Percentiles rank a stretch among this genome's conserved stretches.
phyloP scores from a whole-genome alignment of 2,329 filamentous ascomycete genomes.

The Grosmannia penicillata region DNA sequence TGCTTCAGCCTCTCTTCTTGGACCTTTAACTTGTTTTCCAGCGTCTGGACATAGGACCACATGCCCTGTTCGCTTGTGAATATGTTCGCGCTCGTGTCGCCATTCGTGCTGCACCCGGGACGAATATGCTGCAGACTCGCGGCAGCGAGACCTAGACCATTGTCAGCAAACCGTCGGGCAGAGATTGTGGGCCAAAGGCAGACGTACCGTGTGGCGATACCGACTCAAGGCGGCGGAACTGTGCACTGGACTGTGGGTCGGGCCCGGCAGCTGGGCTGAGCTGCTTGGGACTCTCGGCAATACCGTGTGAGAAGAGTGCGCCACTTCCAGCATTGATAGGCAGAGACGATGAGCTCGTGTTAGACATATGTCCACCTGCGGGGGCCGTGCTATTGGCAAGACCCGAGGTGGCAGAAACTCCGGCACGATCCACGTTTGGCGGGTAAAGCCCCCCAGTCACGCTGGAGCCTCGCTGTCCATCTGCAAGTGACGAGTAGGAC shows the following conservation, averaged over 20 bases:
- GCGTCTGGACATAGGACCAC: slow-evolving; percentile 56
- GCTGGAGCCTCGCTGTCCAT: slow-evolving; percentile 23
- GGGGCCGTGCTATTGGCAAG: slow-evolving; percentile 22
- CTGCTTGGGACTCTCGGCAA: slow-evolving; percentile 81
- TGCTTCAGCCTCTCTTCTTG: slow-evolving; percentile 26
- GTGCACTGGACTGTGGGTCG: slow-evolving; percentile 17
- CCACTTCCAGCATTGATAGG: slow-evolving; percentile 30
- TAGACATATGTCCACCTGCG: slow-evolving; percentile 25
- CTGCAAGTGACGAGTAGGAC: slow-evolving; percentile 53
- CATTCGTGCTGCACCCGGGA: slow-evolving; percentile 23
- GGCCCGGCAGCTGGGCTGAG: slow-evolving; percentile 40
- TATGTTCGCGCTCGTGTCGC: slow-evolving; percentile 50
- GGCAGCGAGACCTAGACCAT: background rate
- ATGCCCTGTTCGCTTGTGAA: slow-evolving; percentile 50
- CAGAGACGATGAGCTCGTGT: slow-evolving; percentile 33
- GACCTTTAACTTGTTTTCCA: slow-evolving; percentile 45
- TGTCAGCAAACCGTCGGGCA: background rate
- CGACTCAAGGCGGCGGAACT: slow-evolving; percentile 37
- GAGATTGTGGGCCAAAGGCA: slow-evolving; percentile 1
- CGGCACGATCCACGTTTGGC: slow-evolving; percentile 42
- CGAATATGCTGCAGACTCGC: background rate
- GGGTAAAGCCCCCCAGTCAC: slow-evolving; percentile 43
- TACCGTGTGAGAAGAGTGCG: slow-evolving; percentile 53
- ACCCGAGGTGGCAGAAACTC: slow-evolving; percentile 39
- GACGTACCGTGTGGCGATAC: slow-evolving; percentile 23